These are phyloP conservation scores for Vitellaria paradoxa DNA, from an alignment of 179 eudicot genomes.

Conservation along the genomic window DNA sequence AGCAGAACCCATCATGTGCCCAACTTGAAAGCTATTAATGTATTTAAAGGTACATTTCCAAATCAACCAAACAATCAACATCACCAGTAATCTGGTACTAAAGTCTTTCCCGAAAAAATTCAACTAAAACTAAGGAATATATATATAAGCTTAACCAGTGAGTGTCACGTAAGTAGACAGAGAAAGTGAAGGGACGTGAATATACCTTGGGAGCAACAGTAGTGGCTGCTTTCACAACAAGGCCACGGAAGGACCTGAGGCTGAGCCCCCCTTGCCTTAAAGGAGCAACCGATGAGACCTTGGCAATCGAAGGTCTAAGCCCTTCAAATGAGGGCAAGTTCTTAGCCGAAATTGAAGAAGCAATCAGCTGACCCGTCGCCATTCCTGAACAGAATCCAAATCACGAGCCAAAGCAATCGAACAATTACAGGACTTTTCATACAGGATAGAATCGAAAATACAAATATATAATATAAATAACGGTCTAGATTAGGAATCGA, in stretches of 20 bases:
- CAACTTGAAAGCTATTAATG: neutral
- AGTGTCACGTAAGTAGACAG: neutral
- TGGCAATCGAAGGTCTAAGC: constrained; percentile 43
- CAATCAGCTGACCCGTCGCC: constrained; percentile 62
- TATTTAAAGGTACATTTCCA: neutral
- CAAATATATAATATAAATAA: too few species aligned
- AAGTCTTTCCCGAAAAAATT: neutral
- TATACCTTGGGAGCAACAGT: constrained; percentile 87
- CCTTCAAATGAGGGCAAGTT: constrained; percentile 64
- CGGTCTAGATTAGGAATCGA: too few species aligned
- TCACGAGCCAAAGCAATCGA: neutral
- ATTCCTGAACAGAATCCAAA: constrained; percentile 32
- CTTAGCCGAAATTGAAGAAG: constrained; percentile 38
- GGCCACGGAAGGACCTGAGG: constrained; percentile 51
- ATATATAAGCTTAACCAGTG: neutral
- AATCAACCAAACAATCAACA: neutral
- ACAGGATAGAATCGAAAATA: too few species aligned
- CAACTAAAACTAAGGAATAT: neutral
- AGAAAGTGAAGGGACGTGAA: neutral
- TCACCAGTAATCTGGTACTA: neutral
- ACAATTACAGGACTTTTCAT: neutral
- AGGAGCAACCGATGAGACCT: constrained; percentile 40
- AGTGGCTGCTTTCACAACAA: constrained; percentile 86
- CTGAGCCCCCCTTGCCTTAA: constrained; percentile 32
- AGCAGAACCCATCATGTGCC: neutral